phyloP scores from a whole-genome alignment of 352 stramenopile species.

The Pythium chondricola region DNA sequence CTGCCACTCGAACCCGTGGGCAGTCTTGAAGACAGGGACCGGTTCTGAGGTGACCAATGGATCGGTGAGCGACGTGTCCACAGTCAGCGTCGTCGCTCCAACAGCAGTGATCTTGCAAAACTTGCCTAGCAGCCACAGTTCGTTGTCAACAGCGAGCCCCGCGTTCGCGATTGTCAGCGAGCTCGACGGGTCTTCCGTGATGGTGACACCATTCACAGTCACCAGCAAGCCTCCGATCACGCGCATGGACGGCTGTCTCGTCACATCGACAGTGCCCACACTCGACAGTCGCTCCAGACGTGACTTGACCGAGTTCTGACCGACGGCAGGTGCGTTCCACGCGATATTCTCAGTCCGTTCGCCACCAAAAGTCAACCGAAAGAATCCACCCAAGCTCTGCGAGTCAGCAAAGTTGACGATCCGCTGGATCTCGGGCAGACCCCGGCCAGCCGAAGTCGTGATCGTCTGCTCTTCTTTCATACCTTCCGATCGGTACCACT shows the following conservation, averaged over 20 bases:
- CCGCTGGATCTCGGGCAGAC: conserved; percentile 59
- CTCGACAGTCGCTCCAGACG: conserved; percentile 58
- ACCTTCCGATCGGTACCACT: conserved; percentile 67
- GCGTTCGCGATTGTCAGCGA: conserved; percentile 17
- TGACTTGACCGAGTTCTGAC: conserved; percentile 61
- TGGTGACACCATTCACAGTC: conserved; percentile 21
- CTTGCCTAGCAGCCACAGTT: conserved; percentile 54
- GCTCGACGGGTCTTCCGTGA: conserved; percentile 25
- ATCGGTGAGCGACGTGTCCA: conserved; percentile 19
- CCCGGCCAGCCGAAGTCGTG: conserved; percentile 61
- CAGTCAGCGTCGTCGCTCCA: conserved; percentile 11
- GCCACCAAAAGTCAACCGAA: conserved; percentile 54
- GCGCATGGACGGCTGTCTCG: conserved; percentile 30
- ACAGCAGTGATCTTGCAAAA: conserved; percentile 27
- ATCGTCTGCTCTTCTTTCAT: conserved; percentile 62
- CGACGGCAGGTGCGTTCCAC: conserved; percentile 52
- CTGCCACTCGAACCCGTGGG: conserved; percentile 64
- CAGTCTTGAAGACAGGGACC: conserved; percentile 65
- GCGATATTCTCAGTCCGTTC: conserved; percentile 61
- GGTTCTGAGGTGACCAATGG: conserved; percentile 29
- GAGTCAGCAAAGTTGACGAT: conserved; percentile 54
- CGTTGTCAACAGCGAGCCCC: conserved; percentile 21
- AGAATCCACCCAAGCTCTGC: conserved; percentile 50
- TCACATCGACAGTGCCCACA: conserved; percentile 57
- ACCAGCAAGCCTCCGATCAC: conserved; percentile 37